Percentiles rank a stretch among this genome's conserved stretches.
phyloP scores from a whole-genome alignment of 345 rosid species.

The Raphanus sativus region DNA sequence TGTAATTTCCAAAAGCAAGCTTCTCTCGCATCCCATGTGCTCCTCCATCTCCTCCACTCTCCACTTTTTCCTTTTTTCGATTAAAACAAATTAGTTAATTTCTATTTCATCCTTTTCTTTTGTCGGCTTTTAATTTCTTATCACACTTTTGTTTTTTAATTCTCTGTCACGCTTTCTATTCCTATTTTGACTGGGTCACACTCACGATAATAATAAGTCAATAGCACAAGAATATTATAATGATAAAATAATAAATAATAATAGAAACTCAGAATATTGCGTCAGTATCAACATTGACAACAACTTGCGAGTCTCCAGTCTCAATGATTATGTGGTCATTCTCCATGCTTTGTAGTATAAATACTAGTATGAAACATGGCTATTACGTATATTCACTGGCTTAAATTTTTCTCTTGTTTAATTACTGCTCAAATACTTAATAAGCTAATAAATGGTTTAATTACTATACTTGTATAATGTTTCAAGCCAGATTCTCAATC shows the following conservation, averaged over 20 bases:
- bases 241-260: too few species aligned
- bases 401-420: neutral
- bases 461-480: neutral
- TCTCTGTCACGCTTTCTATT: conserved; percentile 14
- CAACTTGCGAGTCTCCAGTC: conserved; percentile 17
- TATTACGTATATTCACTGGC: neutral
- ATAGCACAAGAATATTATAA: neutral
- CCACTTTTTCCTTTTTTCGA: conserved; percentile 11
- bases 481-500: conserved; percentile 15
- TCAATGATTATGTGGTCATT: conserved; percentile 29
- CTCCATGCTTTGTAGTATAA: conserved; percentile 2
- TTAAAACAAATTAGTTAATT: neutral
- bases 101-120: neutral
- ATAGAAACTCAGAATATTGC: neutral
- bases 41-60: conserved; percentile 19
- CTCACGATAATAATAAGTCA: neutral
- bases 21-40: conserved; percentile 34
- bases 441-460: neutral
- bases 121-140: conserved; percentile 23
- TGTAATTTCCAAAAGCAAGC: conserved; percentile 18
- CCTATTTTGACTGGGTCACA: conserved; percentile 7
- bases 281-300: neutral
- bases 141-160: neutral
- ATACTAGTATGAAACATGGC: neutral
- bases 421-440: neutral